Evolutionary conservation across 225 moss, liverwort and hornwort species (phyloP), one percentile per base, ranked within the genome.

Genomic region (Physcomitrellopsis africana): DNA sequence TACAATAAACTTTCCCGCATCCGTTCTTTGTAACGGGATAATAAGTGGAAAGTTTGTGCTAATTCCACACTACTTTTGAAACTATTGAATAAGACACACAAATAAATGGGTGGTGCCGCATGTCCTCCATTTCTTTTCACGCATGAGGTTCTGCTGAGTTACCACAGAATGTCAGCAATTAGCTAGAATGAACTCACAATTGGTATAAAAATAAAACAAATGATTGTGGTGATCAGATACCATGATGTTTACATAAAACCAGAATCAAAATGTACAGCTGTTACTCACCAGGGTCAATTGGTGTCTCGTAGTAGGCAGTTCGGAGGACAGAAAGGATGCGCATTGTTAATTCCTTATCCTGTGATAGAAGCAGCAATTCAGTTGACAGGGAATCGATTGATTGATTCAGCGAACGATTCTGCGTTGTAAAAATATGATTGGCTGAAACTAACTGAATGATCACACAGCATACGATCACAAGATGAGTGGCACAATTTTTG

Each of bases 251-350:
- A 47, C 49, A 49, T 2, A 15, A 15, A 49, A 49, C 3, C 49
- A 14, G 12, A 11, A 49, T 3, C 13, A 49, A 15, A 56, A 56
- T 15, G 9, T 56, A 8, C 19, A 8, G 24, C 24, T 16, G 24
- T 58, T 10, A 73, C 74, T 49, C 64, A 84, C 77, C 70, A 69
- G 61, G 41, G 55, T 60, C 53, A 37, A 37, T 37, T 53, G 52
- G 14, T 55, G 22, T 46, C 48, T 15, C 47, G 7, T 51, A 61
- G 44, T 27, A n/a, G 24, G 8, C 14, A 17, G 11, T 20, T 75
- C 10, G 10, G 53, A 20, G 11, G 60, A 48, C 44, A 41, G 15
- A 62, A 56, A 11, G 11, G 15, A 16, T 51, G 52, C 58, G 15
- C 8, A 56, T 42, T 43, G 60, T 41, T 27, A 62, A 14, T 58